Base-by-base conservation (phyloP, 345 rosid species). In the Erucastrum elatum region DNA sequence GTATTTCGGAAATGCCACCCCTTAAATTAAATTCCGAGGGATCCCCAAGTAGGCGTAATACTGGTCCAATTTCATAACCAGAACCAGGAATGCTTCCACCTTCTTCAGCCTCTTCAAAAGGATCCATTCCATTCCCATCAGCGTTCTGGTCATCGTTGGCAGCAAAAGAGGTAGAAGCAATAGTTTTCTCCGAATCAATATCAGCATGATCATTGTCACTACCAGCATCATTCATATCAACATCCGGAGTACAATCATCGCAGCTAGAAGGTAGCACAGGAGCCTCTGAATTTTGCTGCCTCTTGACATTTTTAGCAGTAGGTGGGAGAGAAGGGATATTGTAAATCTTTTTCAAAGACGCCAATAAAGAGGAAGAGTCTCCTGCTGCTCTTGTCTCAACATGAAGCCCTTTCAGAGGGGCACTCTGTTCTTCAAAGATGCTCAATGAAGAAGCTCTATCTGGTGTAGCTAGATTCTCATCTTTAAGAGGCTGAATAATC, bases 401-500 rank as follows among this genome's bases (percentile, higher is more conserved):
- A 71, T 87, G 94, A 74, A 95, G 75, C 46, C 88, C 90, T 80
- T 91, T 90, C 66, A 87, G 15, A 41, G 97, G 85, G 79, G 90
- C 84, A 77, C 84, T 78, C 46, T 85, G 97, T 13, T 94, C 87
- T 85, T 95, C 98, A 79, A 88, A 85, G 34, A 95, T 84, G 83
- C 86, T 88, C 81, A 87, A 67, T 4, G 98, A 82, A 72, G 97
- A 84, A 75, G 94, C 79, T 64, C 86, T 70, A 46, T 83, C 90
- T 16, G 89, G 87, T 53, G 91, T 74, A 60, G 89, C 85, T 68
- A 87, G 71, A 77, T 83, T 90, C 60, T 87, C 90, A 77, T 84
- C 88, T 67, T 81, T 85, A 51, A 91, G 90, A 85, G 90, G 91
- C 86, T 90, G 98, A 81, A 95, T 90, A 67, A 95, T 92, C 99